Percentiles rank a stretch among this genome's conserved stretches.
Conservation (phyloP, 768 basidiomycete genomes). For the Amylocystis lapponica region DNA sequence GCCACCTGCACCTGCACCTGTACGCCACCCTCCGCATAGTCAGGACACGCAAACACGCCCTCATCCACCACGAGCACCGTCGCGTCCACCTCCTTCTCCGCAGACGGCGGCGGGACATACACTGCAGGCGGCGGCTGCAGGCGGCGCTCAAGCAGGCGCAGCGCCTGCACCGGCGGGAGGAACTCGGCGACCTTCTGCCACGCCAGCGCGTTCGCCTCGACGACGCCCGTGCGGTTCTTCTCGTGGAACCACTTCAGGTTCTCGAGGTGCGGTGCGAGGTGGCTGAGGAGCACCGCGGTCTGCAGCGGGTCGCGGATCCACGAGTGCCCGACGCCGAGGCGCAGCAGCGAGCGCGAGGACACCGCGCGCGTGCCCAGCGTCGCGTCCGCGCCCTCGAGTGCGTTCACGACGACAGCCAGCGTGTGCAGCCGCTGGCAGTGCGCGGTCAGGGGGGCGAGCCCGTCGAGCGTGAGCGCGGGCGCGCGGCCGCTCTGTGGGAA, state of each 20-base stretch:
- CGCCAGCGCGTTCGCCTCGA: slow-evolving; percentile 57
- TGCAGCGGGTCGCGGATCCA: slow-evolving; percentile 66
- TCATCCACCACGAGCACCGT: slow-evolving; percentile 37
- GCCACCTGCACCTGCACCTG: slow-evolving; percentile 34
- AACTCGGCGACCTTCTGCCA: slow-evolving; percentile 69
- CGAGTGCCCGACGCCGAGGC: slow-evolving; percentile 73
- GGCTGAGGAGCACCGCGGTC: slow-evolving; percentile 67
- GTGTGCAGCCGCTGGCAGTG: slow-evolving; percentile 60
- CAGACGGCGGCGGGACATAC: slow-evolving; percentile 22
- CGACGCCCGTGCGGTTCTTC: slow-evolving; percentile 63
- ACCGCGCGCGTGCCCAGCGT: slow-evolving; percentile 40
- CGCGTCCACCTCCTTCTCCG: slow-evolving; percentile 48
- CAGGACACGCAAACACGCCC: slow-evolving; percentile 36
- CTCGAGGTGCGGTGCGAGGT: slow-evolving; percentile 68
- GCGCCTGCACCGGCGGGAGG: slow-evolving; percentile 65
- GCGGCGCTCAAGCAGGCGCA: slow-evolving; percentile 58
- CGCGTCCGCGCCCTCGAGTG: slow-evolving; percentile 39
- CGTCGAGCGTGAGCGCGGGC: slow-evolving; percentile 56
- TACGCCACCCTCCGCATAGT: slow-evolving; percentile 27
- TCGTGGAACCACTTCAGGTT: slow-evolving; percentile 73
- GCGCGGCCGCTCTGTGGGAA: slow-evolving; percentile 50
- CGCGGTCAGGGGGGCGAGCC: slow-evolving; percentile 51
- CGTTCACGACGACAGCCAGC: slow-evolving; percentile 60
- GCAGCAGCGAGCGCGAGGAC: slow-evolving; percentile 62
- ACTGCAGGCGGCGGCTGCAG: slow-evolving; percentile 25